Conservation (phyloP, 495 filamentous ascomycete genomes). For the Sordaria brevicollis region DNA sequence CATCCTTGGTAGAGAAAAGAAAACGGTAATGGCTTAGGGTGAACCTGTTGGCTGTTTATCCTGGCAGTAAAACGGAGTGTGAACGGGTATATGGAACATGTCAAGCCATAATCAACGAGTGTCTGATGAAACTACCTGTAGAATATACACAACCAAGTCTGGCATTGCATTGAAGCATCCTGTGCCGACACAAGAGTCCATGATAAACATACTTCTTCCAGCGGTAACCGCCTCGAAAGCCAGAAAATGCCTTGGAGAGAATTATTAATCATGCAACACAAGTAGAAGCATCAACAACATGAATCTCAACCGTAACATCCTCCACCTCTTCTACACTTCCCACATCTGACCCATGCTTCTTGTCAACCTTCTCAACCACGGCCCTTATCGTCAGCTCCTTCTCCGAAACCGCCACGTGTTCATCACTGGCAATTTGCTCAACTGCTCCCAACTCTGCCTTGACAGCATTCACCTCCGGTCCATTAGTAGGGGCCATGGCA, state of each 20-base stretch:
- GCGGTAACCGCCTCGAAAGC: neutral
- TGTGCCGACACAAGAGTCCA: neutral
- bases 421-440: neutral
- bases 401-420: neutral
- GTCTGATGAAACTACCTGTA: neutral
- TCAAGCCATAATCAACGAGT: neutral
- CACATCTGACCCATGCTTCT: neutral
- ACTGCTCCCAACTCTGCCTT: neutral
- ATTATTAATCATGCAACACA: neutral
- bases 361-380: neutral
- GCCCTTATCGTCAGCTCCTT: neutral
- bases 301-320: neutral
- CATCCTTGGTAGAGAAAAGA: neutral
- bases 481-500: neutral
- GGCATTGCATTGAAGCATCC: neutral
- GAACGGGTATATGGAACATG: neutral
- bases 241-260: neutral
- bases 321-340: neutral
- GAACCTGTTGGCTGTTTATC: neutral
- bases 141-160: neutral
- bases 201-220: neutral
- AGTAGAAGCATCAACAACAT: neutral
- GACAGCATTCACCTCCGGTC: neutral
- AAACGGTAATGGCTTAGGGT: neutral
- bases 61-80: neutral